Percentiles rank a stretch among this genome's conserved stretches.
phyloP scores from a whole-genome alignment of 2,329 filamentous ascomycete species.

The Xylaria sp. region DNA sequence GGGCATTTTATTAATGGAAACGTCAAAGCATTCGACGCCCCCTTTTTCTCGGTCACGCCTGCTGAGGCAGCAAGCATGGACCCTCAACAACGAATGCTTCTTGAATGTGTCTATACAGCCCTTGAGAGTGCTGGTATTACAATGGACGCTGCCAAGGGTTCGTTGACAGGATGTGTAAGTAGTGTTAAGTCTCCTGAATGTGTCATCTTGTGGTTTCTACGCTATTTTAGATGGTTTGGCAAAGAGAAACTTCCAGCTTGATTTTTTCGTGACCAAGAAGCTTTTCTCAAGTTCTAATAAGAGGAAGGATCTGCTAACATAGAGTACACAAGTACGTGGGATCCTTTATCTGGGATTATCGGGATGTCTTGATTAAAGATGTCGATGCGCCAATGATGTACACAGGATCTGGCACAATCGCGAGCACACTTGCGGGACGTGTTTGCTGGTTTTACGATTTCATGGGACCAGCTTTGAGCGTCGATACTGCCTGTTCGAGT shows the following conservation, averaged over 20 bases:
- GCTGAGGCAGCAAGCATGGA: slow-evolving; percentile 24
- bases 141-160: slow-evolving; percentile 15
- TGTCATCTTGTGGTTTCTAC: not conserved
- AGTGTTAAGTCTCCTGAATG: not conserved
- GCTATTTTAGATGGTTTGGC: not conserved
- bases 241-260: not conserved
- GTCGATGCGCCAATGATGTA: slow-evolving; percentile 22
- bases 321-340: slow-evolving; percentile 2
- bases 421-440: slow-evolving; percentile 16
- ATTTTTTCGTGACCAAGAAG: not conserved
- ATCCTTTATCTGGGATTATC: slow-evolving; percentile 23
- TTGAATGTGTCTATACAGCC: slow-evolving; percentile 25
- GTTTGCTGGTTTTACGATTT: slow-evolving; percentile 31
- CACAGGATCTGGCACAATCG: slow-evolving; percentile 20
- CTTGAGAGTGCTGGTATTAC: slow-evolving; percentile 26
- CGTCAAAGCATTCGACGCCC: slow-evolving; percentile 29
- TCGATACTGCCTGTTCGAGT: slow-evolving; percentile 33
- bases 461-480: slow-evolving; percentile 17
- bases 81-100: slow-evolving; percentile 31
- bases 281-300: not conserved
- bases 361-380: slow-evolving; percentile 21
- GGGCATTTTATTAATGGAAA: slow-evolving; percentile 27
- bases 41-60: slow-evolving; percentile 29
- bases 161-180: slow-evolving; percentile 4
- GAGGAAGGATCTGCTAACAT: not conserved